Conservation (phyloP, 129 eudicot species). For the Smallanthus sonchifolius region DNA sequence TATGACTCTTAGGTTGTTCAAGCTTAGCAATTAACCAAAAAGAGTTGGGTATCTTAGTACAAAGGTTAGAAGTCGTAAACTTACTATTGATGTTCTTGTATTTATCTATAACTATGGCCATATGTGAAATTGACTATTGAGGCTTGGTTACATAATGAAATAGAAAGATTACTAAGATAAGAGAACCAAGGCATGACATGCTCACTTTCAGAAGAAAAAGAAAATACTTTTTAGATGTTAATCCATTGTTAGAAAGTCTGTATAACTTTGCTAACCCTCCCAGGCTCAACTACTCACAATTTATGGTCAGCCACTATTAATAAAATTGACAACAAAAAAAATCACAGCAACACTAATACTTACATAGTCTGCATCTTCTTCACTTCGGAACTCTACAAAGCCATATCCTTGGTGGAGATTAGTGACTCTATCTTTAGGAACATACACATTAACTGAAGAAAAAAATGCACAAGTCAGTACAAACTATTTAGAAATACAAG, state of each 20-base stretch:
- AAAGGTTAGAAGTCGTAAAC: not conserved
- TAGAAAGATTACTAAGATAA: not conserved
- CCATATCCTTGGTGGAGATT: constrained; percentile 99
- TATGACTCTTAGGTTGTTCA: too few relatives aligned
- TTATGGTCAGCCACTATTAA: not conserved
- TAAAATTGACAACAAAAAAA: not conserved
- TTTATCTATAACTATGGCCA: not conserved
- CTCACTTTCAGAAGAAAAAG: not conserved
- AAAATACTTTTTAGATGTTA: constrained; percentile 1
- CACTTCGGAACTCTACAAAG: constrained; percentile 96
- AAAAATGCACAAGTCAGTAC: constrained; percentile 7
- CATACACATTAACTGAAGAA: constrained; percentile 82
- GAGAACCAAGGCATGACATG: not conserved
- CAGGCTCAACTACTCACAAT: not conserved
- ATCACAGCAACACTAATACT: constrained; percentile 17
- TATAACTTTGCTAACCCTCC: not conserved
- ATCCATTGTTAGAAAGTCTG: not conserved
- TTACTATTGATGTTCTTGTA: not conserved
- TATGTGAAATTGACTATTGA: not conserved
- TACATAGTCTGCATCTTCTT: constrained; percentile 99
- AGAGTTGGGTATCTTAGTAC: too few relatives aligned
- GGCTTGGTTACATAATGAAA: not conserved
- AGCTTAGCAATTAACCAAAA: too few relatives aligned
- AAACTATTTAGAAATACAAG: not conserved
- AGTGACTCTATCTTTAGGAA: constrained; percentile 98